Base-by-base conservation (phyloP, 1,284 basidiomycete genomes). In the Trichosporon sp. region DNA sequence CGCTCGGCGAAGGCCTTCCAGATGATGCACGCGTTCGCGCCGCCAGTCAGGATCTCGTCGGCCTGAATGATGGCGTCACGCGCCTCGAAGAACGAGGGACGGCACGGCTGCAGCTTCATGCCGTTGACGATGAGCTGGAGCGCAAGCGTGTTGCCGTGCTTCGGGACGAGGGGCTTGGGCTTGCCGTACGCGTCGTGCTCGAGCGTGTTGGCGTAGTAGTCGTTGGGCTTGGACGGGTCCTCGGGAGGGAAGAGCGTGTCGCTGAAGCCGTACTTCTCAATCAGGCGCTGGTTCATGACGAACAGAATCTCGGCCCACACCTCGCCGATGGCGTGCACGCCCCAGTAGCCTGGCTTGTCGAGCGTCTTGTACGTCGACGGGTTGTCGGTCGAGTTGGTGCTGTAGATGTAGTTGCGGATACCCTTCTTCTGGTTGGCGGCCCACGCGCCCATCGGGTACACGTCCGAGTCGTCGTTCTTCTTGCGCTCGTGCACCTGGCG, bases 271-370 rank as follows among this genome's bases (percentile, higher is more conserved):
- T 95, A 87, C 80, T 90, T 89, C 78, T 82, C 82, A 72, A 95
- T 89, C 46, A 95, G 81, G 37, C 84, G 81, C 77, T 93, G 86
- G 27, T 86, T 85, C 60, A 93, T 83, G 70, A 92, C 86, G 87
- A 91, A 96, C 65, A 97, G 88, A 65, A 96, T 88, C 82, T 96
- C 85, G 19, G 94, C 94, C 94, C 94, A 97, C 65, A 97, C 94
- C 81, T 95, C 93, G 64, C 93, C 92, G 66, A 94, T 90, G 40
- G 91, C 90, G 78, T 94, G 91, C 21, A 81, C 81, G 57, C 77
- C 65, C 72, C 69, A 70, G 70, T 74, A 75, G 44, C 71, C 68
- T 10, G 90, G 89, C 80, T 90, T 89, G 83, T 97, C 92, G 49
- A 98, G 88, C n/a, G 90, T 95, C 85, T 93, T 90, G 85, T 97